Base-by-base conservation (phyloP, 768 basidiomycete genomes). In the Kwoniella botswanensis region DNA sequence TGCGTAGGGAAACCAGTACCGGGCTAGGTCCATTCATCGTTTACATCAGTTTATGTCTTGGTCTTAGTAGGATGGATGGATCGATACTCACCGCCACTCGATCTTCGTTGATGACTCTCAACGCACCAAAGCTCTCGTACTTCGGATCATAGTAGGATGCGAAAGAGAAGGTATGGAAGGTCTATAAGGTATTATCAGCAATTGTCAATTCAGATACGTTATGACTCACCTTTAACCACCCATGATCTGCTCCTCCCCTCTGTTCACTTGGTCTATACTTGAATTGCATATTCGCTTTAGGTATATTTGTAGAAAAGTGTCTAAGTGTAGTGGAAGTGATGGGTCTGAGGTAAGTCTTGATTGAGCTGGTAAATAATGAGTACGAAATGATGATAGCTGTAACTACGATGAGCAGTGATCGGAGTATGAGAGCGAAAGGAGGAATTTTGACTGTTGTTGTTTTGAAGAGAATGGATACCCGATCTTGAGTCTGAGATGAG, bases 31-130 rank as follows among this genome's bases (percentile, higher is more conserved):
- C 9, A 26, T 35, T n/a, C n/a, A 18, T n/a, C 41, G 18, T 11
- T 17, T 56, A 7, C 17, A 35, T 66, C 12, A 35, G 62, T 50
- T 18, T 12, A 44, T 54, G 57, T 7, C n/a, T 1, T n/a, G 26
- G 22, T 12, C 17, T 15, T 3, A 65, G 3, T 35, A 41, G 4
- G 18, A 65, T 17, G 4, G 53, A 66, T 42, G 65, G 18, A 15
- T 54, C n/a, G 21, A 41, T 10, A 76, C 78, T 76, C 64, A 79
- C 71, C 1, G 71, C 71, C 1, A 79, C 77, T 58, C 76, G 54
- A 56, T 83, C 83, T 70, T 97, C 94, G 84, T 97, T 97, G 83
- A 98, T 90, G 44, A 98, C 92, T 10, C 94, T 88, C 1, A 98
- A 88, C 17, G 88, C 76, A 1, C 94, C 92, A 73, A 89, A 95